Evolutionary conservation across 805 yeast genomes (phyloP).

Genomic region (Maudiozyma bulderi): DNA sequence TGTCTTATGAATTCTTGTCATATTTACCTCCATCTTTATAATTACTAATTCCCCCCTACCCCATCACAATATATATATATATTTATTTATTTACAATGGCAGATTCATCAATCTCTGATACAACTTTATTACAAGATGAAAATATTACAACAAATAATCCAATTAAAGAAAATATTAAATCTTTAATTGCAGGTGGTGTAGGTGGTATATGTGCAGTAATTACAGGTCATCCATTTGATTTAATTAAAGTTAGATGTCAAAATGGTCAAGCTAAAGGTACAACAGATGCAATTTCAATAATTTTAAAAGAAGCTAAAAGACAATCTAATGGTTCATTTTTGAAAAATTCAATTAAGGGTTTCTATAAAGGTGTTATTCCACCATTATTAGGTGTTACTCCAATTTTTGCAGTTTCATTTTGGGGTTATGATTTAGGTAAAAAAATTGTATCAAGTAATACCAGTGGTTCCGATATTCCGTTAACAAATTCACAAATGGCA

Average conservation of each 20-base stretch:
- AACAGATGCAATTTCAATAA: constrained; percentile 55
- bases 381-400: constrained; percentile 97
- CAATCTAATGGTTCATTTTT: constrained; percentile 7
- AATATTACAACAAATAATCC: constrained; percentile 1
- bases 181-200: constrained; percentile 87
- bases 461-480: constrained; percentile 26
- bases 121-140: constrained; percentile 6
- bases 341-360: constrained; percentile 38
- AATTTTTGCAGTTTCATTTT: constrained; percentile 94
- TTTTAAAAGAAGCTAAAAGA: constrained; percentile 38
- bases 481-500: constrained; percentile 63
- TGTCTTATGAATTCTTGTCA: too few species aligned
- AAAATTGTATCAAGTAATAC: constrained; percentile 44
- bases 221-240: constrained; percentile 94
- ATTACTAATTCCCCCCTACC: not conserved
- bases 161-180: constrained; percentile 60
- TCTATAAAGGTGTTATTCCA: constrained; percentile 89
- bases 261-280: constrained; percentile 58
- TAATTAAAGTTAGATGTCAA: constrained; percentile 85
- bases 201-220: constrained; percentile 95
- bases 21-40: not conserved
- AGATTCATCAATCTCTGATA: constrained; percentile 7
- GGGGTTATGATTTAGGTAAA: constrained; percentile 97
- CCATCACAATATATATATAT: too few species aligned
- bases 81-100: too few species aligned